A percentile compares a stretch with the other conserved stretches of the same genome.
Evolutionary conservation across 2,329 filamentous ascomycete genomes (phyloP).

Genomic region (Teratosphaeria nubilosa): DNA sequence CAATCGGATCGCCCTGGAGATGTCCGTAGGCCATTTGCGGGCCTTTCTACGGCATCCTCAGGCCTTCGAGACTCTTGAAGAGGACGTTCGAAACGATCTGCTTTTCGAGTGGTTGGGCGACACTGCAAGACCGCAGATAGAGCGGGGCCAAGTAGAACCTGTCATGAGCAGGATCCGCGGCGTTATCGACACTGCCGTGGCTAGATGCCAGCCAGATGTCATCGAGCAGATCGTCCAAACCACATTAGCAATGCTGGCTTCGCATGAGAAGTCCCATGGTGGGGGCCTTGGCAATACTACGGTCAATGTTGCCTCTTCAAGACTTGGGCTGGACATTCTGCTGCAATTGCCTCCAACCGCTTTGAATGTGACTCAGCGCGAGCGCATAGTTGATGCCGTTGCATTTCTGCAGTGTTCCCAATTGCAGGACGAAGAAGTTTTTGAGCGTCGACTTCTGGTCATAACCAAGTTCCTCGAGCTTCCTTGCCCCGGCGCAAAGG

Average conservation of each 20-base stretch:
- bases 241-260: background rate
- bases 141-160: background rate
- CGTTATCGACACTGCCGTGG: background rate
- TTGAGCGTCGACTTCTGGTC: background rate
- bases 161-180: background rate
- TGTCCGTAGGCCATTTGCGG: background rate
- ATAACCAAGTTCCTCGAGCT: constrained; percentile 1
- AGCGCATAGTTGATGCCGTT: background rate
- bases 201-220: background rate
- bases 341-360: background rate
- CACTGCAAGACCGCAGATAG: background rate
- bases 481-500: background rate
- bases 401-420: background rate
- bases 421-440: background rate
- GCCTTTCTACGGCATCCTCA: background rate
- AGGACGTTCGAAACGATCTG: background rate
- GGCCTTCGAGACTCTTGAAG: background rate
- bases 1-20: background rate
- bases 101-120: background rate
- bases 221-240: background rate
- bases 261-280: background rate
- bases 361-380: background rate
- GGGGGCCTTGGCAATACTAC: background rate
- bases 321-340: background rate
- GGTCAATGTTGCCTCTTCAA: background rate